Percentiles rank a stretch among this genome's conserved stretches.
phyloP scores from a whole-genome alignment of 371 early-diverging fungal species.

The Funneliformis caledonium region DNA sequence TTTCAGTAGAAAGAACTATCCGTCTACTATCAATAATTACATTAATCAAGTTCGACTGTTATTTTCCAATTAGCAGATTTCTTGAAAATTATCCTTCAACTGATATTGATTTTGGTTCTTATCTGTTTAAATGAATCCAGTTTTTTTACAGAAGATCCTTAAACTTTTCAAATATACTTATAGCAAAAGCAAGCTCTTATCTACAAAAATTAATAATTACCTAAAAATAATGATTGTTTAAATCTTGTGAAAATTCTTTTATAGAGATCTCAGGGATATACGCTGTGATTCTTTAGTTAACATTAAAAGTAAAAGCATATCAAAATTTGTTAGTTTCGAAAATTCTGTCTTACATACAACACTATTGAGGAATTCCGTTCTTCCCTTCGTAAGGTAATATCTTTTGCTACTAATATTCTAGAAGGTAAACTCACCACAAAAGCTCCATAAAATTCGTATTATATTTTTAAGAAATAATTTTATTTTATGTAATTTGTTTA shows the following conservation, averaged over 20 bases:
- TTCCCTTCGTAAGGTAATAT: not conserved
- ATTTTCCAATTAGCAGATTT: not conserved
- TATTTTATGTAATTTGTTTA: no score
- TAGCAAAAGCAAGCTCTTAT: not conserved
- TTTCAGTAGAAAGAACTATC: not conserved
- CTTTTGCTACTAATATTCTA: no score
- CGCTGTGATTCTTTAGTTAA: constrained; percentile 8
- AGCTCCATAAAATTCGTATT: no score
- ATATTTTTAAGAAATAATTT: no score
- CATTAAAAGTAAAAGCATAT: not conserved
- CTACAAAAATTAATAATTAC: not conserved
- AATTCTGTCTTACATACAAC: not conserved
- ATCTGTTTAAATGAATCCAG: constrained; percentile 26
- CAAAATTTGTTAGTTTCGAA: not conserved
- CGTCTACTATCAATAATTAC: not conserved
- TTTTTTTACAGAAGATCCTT: not conserved
- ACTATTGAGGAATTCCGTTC: constrained; percentile 21
- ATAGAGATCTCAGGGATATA: not conserved
- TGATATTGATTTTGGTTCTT: constrained; percentile 26
- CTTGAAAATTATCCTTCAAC: not conserved
- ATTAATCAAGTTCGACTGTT: not conserved
- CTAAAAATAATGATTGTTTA: not conserved
- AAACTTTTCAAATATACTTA: not conserved
- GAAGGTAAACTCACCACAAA: no score
- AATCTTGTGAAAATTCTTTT: not conserved